Conservation (phyloP, 2,329 filamentous ascomycete species). For the Chrysoporthe deuterocubensis region DNA sequence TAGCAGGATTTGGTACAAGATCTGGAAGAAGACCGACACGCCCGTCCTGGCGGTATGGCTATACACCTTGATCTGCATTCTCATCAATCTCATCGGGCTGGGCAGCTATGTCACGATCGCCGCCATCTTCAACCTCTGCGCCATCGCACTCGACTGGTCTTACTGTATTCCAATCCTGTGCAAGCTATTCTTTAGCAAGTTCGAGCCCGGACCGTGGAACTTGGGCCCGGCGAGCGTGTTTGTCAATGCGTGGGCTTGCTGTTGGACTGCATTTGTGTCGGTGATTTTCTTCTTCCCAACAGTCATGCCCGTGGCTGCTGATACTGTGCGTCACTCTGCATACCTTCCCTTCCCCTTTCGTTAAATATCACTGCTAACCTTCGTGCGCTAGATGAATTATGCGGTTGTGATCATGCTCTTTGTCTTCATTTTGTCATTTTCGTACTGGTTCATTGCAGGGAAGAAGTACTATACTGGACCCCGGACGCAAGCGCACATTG, state of each 20-base stretch:
- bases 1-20: slow-evolving; percentile 52
- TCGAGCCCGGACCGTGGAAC: slow-evolving; percentile 57
- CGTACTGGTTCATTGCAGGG: slow-evolving; percentile 52
- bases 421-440: slow-evolving; percentile 47
- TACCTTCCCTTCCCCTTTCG: background rate
- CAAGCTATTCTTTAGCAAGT: slow-evolving; percentile 53
- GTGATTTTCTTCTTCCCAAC: slow-evolving; percentile 60
- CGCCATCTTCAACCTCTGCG: slow-evolving; percentile 58
- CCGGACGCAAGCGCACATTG: slow-evolving; percentile 36
- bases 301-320: slow-evolving; percentile 47
- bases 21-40: slow-evolving; percentile 52
- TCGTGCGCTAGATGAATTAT: slow-evolving; percentile 54
- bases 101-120: slow-evolving; percentile 57
- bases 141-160: slow-evolving; percentile 58
- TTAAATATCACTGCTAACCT: slow-evolving; percentile 1
- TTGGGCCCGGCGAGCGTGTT: slow-evolving; percentile 46
- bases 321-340: slow-evolving; percentile 42
- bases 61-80: slow-evolving; percentile 56
- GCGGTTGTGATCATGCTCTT: slow-evolving; percentile 53
- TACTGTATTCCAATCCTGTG: slow-evolving; percentile 61
- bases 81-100: slow-evolving; percentile 63
- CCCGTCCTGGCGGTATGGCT: slow-evolving; percentile 61
- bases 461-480: slow-evolving; percentile 54
- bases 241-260: slow-evolving; percentile 53
- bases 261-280: slow-evolving; percentile 57